Base-by-base conservation (phyloP, 768 basidiomycete species). In the Sporobolomyces pararoseus region DNA sequence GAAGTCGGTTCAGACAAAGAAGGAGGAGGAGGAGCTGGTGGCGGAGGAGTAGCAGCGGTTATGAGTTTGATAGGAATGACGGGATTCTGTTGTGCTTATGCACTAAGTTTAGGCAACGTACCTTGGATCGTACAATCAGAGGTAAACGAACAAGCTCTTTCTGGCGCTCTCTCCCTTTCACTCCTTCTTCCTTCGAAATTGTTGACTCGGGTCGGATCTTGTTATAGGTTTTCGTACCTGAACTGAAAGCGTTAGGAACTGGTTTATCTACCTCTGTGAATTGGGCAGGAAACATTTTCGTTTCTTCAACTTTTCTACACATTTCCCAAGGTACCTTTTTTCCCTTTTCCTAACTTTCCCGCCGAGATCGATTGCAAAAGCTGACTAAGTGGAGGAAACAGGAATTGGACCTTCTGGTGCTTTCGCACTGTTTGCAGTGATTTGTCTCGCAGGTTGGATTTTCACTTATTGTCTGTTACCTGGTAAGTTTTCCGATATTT, bases 121-220 rank as follows among this genome's bases (percentile, higher is more conserved):
- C 72, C 75, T 4, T 75, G 75, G 75, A 60, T 75, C 25, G 62
- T 75, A 0, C 71, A 73, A 50, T 32, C 32, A 44, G 73, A 75
- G 60, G 63, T 74, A 25, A 66, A 37, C 27, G 16, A n/a, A n/a
- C n/a, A n/a, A n/a, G n/a, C n/a, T n/a, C n/a, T n/a, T n/a, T n/a
- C n/a, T n/a, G n/a, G n/a, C 35, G 12, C 23, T 37, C 12, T 0
- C 63, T 23, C 32, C 21, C 19, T 14, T 19, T 31, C 13, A 1
- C 37, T 49, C n/a, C 21, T 7, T 23, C 7, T 10, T 49, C 12
- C 47, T 49, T n/a, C 47, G 23, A 7, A 12, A 10, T n/a, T 23
- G 17, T 7, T n/a, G 17, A 49, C n/a, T n/a, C 7, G 7, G 21
- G 12, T 49, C 12, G 7, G 23, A 7, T 12, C 10, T 25, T 51